These are phyloP conservation scores for Zizania palustris DNA, from an alignment of 202 grass and related monocot species.

Conservation along the genomic window DNA sequence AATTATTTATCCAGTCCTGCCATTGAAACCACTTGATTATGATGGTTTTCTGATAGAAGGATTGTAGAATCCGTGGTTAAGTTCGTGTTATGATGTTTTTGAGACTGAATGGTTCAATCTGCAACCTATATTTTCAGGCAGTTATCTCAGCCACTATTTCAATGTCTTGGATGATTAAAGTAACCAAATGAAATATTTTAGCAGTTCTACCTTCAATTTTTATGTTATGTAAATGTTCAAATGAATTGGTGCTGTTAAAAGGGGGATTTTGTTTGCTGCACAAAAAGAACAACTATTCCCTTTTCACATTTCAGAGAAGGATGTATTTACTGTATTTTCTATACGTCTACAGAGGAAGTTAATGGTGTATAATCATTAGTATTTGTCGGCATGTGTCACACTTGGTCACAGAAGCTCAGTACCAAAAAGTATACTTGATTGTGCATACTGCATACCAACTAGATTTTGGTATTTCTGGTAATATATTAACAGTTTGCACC, in stretches of 20 bases:
- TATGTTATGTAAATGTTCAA: background rate
- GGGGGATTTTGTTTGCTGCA: background rate
- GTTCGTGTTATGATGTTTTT: background rate
- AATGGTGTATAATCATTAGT: slow-evolving; percentile 6
- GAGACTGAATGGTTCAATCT: slow-evolving; percentile 12
- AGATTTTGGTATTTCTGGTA: background rate
- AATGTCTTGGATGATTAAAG: background rate
- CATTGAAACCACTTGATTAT: background rate
- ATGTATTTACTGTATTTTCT: background rate
- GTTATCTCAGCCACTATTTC: slow-evolving; percentile 7
- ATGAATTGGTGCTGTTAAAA: background rate
- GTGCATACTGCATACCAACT: background rate
- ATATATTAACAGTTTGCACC: slow-evolving; percentile 12
- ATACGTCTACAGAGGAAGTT: background rate
- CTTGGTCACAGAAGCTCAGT: background rate
- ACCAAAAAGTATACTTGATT: background rate
- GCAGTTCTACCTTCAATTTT: background rate
- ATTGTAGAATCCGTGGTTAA: background rate
- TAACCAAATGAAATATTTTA: slow-evolving; percentile 4
- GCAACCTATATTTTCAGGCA: background rate
- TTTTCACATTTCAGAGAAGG: background rate
- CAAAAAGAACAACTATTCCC: background rate
- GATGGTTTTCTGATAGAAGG: background rate
- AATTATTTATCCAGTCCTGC: background rate
- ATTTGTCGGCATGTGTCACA: slow-evolving; percentile 13